Percentiles rank a stretch among this genome's conserved stretches.
These are phyloP conservation scores for Fusarium mexicanum DNA, from an alignment of 2,329 filamentous ascomycete genomes.

Conservation along the genomic window DNA sequence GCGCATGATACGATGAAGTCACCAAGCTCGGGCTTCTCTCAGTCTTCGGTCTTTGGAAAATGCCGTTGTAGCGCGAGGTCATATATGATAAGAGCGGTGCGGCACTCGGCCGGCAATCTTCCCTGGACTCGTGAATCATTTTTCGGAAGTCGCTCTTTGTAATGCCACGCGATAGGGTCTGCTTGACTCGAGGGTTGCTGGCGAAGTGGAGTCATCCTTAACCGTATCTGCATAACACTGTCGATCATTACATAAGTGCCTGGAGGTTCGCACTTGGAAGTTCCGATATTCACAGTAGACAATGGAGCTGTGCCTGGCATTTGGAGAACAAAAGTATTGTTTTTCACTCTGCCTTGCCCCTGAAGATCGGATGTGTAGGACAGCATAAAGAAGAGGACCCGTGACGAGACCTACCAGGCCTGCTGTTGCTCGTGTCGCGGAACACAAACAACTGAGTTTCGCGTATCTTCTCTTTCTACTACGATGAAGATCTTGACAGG, in stretches of 20 bases:
- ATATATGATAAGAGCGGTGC: not conserved
- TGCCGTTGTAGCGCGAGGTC: not conserved
- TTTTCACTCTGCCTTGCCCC: not conserved
- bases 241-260: conserved; percentile 16
- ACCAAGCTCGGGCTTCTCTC: not conserved
- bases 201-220: conserved; percentile 1
- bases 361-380: no score
- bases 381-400: not conserved
- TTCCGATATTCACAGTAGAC: not conserved
- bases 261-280: not conserved
- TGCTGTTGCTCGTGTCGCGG: not conserved
- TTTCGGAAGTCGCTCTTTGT: conserved; percentile 8
- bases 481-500: not conserved
- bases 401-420: not conserved
- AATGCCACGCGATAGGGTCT: not conserved
- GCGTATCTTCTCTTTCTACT: not conserved
- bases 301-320: not conserved
- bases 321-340: fast-evolving
- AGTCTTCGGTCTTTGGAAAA: not conserved
- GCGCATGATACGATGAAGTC: not conserved
- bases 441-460: not conserved
- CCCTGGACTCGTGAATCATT: not conserved
- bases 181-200: not conserved
- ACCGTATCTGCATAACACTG: not conserved
- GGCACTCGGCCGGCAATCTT: conserved; percentile 23